These are phyloP conservation scores for Botrytis deweyae DNA, from an alignment of 2,329 filamentous ascomycete genomes.

Conservation along the genomic window DNA sequence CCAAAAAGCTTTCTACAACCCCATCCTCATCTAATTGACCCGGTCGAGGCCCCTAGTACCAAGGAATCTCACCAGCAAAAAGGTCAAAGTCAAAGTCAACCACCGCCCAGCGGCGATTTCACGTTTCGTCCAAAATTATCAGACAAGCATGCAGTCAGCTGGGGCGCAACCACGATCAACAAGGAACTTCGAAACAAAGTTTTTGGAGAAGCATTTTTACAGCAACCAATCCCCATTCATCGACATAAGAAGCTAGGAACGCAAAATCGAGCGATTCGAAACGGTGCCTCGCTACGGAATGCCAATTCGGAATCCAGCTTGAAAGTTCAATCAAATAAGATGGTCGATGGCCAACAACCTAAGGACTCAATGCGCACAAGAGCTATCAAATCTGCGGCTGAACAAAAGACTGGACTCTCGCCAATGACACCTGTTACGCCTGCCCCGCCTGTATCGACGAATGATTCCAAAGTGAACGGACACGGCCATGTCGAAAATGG, in stretches of 20 bases:
- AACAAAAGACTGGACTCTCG: conserved; percentile 26
- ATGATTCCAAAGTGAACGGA: neutral
- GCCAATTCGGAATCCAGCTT: conserved; percentile 40
- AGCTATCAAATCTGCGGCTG: conserved; percentile 35
- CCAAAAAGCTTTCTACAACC: conserved; percentile 75
- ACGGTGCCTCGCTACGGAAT: conserved; percentile 42
- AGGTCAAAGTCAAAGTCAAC: conserved; percentile 28
- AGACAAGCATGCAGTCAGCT: conserved; percentile 57
- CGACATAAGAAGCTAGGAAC: conserved; percentile 66
- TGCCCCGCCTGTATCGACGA: conserved; percentile 15
- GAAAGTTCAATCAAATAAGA: conserved; percentile 29
- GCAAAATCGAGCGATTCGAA: conserved; percentile 62
- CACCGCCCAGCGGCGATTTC: conserved; percentile 24
- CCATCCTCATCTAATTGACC: conserved; percentile 47
- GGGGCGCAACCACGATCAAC: conserved; percentile 71
- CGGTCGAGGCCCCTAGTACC: conserved; percentile 31
- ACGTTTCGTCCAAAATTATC: conserved; percentile 48
- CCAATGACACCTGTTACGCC: conserved; percentile 25
- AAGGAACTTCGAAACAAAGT: conserved; percentile 66
- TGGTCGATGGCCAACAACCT: conserved; percentile 43
- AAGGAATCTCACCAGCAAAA: conserved; percentile 36
- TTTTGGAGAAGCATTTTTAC: conserved; percentile 86
- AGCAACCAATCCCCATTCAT: conserved; percentile 78
- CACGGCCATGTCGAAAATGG: conserved; percentile 29
- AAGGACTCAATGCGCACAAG: conserved; percentile 41